phyloP scores from a whole-genome alignment of 164 flowering plant genomes.

The Vitis riparia region DNA sequence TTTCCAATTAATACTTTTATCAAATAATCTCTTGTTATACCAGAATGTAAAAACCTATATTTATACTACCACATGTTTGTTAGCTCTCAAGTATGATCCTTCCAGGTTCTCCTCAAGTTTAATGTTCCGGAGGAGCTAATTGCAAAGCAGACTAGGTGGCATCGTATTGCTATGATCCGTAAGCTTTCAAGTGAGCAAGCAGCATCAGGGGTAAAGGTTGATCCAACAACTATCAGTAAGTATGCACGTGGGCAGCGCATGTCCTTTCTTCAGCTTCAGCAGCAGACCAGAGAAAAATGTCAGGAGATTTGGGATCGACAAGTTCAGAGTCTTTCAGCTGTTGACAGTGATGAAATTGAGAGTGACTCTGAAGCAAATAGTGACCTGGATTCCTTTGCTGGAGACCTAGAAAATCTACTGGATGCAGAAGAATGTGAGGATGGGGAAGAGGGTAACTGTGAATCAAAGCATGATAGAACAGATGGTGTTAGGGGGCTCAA shows the following conservation, averaged over 20 bases:
- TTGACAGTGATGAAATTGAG: conserved; percentile 79
- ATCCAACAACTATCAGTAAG: conserved; percentile 80
- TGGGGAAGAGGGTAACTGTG: conserved; percentile 57
- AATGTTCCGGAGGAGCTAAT: conserved; percentile 89
- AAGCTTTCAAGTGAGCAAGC: conserved; percentile 99
- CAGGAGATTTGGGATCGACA: conserved; percentile 99
- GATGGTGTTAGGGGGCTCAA: conserved; percentile 86
- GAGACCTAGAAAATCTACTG: conserved; percentile 92
- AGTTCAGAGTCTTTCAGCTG: conserved; percentile 71
- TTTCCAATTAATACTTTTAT: background rate
- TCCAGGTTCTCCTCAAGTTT: conserved; percentile 89
- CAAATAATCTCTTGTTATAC: no score
- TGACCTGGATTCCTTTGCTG: conserved; percentile 98
- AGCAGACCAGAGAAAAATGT: conserved; percentile 95
- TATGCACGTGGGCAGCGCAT: conserved; percentile 97
- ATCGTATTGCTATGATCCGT: conserved; percentile 95
- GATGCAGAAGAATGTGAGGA: conserved; percentile 96
- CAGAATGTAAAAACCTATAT: no score
- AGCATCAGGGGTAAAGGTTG: conserved; percentile 86
- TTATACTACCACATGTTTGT: no score
- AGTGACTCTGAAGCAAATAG: conserved; percentile 94
- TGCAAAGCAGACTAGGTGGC: conserved; percentile 94
- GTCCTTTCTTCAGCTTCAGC: conserved; percentile 98
- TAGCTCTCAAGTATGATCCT: background rate
- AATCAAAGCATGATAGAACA: conserved; percentile 51